Evolutionary conservation across 176 grass and related monocot genomes (phyloP), one percentile per base, ranked within the genome.

Genomic region (Microstegium vimineum): DNA sequence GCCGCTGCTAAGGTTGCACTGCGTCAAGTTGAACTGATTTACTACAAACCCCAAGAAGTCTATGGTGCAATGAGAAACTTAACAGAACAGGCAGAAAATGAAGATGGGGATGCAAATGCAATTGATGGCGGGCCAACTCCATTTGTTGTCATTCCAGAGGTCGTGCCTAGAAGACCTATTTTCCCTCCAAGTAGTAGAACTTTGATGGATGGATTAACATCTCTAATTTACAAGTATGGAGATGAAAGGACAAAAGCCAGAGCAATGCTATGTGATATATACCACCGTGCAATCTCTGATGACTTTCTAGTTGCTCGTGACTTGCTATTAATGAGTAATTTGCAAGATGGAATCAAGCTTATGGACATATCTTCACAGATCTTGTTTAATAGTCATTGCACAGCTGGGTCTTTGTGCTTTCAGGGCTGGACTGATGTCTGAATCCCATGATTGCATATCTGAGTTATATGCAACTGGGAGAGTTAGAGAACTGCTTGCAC

Each of bases 311-410:
- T 94, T 40, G 92, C 95, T 65, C 86, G 95, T 59, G 90, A 98
- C 80, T 88, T 98, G 78, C 86, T 98, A 45, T 91, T 98, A 68
- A 98, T 94, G 95, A 98, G 92, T 69, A 92, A 92, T 66, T 89
- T 98, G 73, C 95, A 98, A 86, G 95, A 98, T 86, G 92, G 92
- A 2, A 56, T 98, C 81, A 92, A 94, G 70, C 86, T 94, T 52
- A 91, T 98, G 95, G 95, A 98, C 81, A 98, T 98, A 78, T 88
- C 90, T 5, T 98, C 95, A 14, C 95, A 98, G 79, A 94, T 98
- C 25, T 73, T 98, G 56, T 98, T 93, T 66, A 98, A 98, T 26
- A 86, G 95, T 90, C 51, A 91, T 98, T 92, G 92, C 90, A 18
- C 92, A 98, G 57, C 70, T 98, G 27, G 95, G 95, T 8, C 71